Conservation (phyloP, 2,329 filamentous ascomycete genomes). For the Monosporascus sp. region DNA sequence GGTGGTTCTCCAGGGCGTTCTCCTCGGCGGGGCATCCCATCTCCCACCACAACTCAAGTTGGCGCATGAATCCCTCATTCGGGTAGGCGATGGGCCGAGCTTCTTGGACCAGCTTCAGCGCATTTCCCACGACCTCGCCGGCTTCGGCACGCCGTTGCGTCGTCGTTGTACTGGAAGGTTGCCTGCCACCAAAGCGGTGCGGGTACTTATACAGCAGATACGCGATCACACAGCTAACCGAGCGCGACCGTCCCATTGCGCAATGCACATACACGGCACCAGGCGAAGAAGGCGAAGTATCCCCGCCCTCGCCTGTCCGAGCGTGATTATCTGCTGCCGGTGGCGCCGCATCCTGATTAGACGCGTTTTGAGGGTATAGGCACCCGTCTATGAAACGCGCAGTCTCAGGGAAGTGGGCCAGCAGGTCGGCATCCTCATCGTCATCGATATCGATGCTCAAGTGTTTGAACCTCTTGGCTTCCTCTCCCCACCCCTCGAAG, state of each 20-base stretch:
- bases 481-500: conserved; percentile 36
- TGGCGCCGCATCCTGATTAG: background rate
- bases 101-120: conserved; percentile 64
- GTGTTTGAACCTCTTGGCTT: conserved; percentile 60
- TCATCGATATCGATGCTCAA: conserved; percentile 83
- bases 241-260: conserved; percentile 94
- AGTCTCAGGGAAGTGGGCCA: conserved; percentile 72
- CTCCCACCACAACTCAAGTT: conserved; percentile 79
- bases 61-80: conserved; percentile 85
- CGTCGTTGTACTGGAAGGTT: conserved; percentile 36
- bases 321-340: conserved; percentile 56
- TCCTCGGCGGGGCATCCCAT: conserved; percentile 72
- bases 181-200: conserved; percentile 40
- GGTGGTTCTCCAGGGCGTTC: conserved; percentile 55
- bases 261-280: conserved; percentile 60
- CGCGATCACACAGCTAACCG: conserved; percentile 76
- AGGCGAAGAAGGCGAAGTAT: conserved; percentile 9
- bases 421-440: conserved; percentile 79
- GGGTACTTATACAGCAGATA: conserved; percentile 72
- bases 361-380: conserved; percentile 35
- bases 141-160: conserved; percentile 36
- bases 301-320: background rate
- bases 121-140: conserved; percentile 47
- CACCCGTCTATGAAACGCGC: conserved; percentile 80
- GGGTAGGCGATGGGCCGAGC: conserved; percentile 77